These are phyloP conservation scores for Suhomyces coccinellae DNA, from an alignment of 1,139 yeast genomes.

Conservation along the genomic window DNA sequence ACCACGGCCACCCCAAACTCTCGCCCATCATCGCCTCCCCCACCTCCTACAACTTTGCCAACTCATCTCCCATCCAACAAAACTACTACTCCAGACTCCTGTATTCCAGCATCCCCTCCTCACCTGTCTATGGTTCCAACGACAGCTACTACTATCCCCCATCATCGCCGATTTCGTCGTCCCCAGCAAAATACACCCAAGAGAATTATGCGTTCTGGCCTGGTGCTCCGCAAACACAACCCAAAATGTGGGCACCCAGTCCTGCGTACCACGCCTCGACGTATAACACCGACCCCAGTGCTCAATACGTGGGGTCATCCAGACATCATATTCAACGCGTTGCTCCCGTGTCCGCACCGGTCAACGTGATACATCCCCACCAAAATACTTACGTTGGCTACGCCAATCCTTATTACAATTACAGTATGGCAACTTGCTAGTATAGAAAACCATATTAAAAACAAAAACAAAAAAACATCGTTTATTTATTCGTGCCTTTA, in stretches of 20 bases:
- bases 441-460: conserved; percentile 6
- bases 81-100: conserved; percentile 8
- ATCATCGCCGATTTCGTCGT: conserved; percentile 16
- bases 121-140: conserved; percentile 22
- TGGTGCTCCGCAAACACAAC: conserved; percentile 6
- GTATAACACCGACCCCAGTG: conserved; percentile 15
- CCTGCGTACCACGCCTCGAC: conserved; percentile 6
- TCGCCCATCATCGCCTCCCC: conserved; percentile 15
- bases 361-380: conserved; percentile 12
- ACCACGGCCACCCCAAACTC: conserved; percentile 2
- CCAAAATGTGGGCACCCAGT: conserved; percentile 16
- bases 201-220: conserved; percentile 11
- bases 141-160: conserved; percentile 16
- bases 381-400: conserved; percentile 32
- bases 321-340: conserved; percentile 11
- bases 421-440: conserved; percentile 37
- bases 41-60: conserved; percentile 17
- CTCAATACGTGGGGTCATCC: conserved; percentile 14
- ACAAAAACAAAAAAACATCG: conserved; percentile 4
- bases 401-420: conserved; percentile 40
- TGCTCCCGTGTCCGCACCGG: conserved; percentile 4
- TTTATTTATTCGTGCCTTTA: conserved; percentile 2
- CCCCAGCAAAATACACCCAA: conserved; percentile 14
- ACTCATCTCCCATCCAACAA: conserved; percentile 23
- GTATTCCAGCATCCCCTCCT: conserved; percentile 26